Evolutionary conservation across 495 filamentous ascomycete genomes (phyloP).

Genomic region (Daldinia childiae): DNA sequence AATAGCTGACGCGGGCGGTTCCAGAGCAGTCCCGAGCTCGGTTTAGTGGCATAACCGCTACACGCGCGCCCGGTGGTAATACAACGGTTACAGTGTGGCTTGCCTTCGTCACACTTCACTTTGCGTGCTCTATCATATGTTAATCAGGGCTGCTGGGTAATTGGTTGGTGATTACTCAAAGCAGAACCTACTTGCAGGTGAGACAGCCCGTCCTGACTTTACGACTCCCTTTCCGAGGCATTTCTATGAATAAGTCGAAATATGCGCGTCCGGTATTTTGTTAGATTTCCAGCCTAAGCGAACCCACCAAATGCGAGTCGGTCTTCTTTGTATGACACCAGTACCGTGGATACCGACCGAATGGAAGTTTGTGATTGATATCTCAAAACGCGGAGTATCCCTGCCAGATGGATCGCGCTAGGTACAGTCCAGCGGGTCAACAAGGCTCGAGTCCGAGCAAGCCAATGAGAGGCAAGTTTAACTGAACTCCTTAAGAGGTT

Average conservation of each 20-base stretch:
- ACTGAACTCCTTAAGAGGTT: not conserved
- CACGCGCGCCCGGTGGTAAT: slow-evolving; percentile 45
- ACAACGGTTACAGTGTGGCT: slow-evolving; percentile 48
- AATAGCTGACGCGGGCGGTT: slow-evolving; percentile 40
- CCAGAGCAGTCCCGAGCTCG: slow-evolving; percentile 43
- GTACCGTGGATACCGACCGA: not conserved
- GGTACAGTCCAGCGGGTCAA: slow-evolving; percentile 7
- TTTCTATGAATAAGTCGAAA: slow-evolving; percentile 15
- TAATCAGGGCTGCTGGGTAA: not conserved
- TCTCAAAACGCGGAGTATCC: slow-evolving; percentile 14
- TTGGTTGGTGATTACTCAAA: slow-evolving; percentile 8
- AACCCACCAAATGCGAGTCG: slow-evolving; percentile 12
- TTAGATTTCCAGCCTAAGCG: not conserved
- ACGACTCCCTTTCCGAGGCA: slow-evolving; percentile 51
- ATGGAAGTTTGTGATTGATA: slow-evolving; percentile 22
- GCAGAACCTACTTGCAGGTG: slow-evolving; percentile 52
- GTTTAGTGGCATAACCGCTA: slow-evolving; percentile 44
- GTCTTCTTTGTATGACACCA: not conserved
- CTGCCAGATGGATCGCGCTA: slow-evolving; percentile 13
- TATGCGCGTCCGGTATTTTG: not conserved
- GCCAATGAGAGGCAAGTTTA: slow-evolving; percentile 17
- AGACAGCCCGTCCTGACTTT: slow-evolving; percentile 52
- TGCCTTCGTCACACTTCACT: slow-evolving; percentile 53
- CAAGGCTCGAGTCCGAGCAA: slow-evolving; percentile 23
- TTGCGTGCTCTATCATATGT: slow-evolving; percentile 43